Percentiles rank a stretch among this genome's conserved stretches.
phyloP scores from a whole-genome alignment of 495 filamentous ascomycete species.

The Copromyces sp. region DNA sequence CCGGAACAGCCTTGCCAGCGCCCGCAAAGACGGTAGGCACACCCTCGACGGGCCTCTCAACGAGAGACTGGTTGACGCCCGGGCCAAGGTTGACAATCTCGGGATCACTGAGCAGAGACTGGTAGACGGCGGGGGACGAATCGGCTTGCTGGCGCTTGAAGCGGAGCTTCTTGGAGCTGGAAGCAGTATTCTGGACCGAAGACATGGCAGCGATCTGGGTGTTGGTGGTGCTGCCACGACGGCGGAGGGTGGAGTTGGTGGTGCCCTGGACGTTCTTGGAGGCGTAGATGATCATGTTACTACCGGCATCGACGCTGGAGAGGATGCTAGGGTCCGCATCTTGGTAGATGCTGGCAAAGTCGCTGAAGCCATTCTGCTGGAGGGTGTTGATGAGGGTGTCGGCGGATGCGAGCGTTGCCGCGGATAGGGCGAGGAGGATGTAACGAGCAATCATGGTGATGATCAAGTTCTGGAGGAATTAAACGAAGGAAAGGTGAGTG shows the following conservation, averaged over 20 bases:
- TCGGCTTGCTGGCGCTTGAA: neutral
- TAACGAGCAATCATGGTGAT: neutral
- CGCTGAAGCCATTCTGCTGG: neutral
- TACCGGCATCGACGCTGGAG: neutral
- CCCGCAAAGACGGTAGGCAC: conserved; percentile 16
- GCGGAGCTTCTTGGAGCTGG: neutral
- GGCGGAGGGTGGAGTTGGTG: neutral
- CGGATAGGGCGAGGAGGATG: neutral
- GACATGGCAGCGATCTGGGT: neutral
- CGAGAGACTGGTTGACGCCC: neutral
- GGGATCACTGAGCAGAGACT: neutral
- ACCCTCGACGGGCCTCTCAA: neutral
- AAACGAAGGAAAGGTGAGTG: neutral
- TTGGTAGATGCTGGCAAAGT: neutral
- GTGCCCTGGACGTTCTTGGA: neutral
- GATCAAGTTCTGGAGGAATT: neutral
- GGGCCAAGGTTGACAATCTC: neutral
- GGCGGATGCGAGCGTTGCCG: neutral
- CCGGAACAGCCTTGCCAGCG: conserved; percentile 21
- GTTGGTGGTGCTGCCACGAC: neutral
- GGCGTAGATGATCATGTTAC: neutral
- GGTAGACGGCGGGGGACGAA: neutral
- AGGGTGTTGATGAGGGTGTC: neutral
- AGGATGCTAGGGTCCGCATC: neutral
- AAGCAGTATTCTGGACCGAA: neutral